phyloP scores from a whole-genome alignment of 352 stramenopile species.

The Globisporangium iwayamae region DNA sequence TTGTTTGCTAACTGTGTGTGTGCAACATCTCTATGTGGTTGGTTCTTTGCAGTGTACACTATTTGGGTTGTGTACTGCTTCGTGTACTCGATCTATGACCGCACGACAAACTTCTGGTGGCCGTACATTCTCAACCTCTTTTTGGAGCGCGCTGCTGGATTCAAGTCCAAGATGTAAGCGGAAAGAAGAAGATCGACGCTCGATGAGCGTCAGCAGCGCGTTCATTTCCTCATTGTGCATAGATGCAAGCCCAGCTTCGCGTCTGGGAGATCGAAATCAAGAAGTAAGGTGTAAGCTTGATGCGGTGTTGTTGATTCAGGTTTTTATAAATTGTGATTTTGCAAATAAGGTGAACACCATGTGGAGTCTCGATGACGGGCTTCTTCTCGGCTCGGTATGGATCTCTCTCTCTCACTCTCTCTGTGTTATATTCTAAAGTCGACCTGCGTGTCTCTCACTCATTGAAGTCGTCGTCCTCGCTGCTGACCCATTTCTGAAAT shows the following conservation, averaged over 20 bases:
- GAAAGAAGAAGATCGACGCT: background rate
- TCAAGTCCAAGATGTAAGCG: slow-evolving; percentile 32
- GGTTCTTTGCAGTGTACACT: slow-evolving; percentile 54
- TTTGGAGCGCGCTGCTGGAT: slow-evolving; percentile 43
- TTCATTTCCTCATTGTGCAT: background rate
- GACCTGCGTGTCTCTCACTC: background rate
- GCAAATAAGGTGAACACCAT: background rate
- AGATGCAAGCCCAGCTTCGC: background rate
- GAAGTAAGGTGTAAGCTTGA: background rate
- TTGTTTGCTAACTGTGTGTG: background rate
- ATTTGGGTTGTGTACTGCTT: slow-evolving; percentile 82
- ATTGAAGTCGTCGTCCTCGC: slow-evolving; percentile 39
- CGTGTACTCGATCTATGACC: slow-evolving; percentile 79
- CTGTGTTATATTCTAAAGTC: background rate
- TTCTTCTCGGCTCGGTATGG: slow-evolving; percentile 6
- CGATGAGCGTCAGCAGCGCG: background rate
- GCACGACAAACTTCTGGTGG: slow-evolving; percentile 84
- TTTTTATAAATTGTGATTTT: slow-evolving; percentile 6
- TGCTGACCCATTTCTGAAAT: slow-evolving; percentile 84
- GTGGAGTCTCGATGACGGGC: background rate
- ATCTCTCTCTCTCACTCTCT: slow-evolving; percentile 6
- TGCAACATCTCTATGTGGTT: background rate
- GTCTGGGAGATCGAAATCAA: background rate
- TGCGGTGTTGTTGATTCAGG: background rate
- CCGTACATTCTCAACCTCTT: slow-evolving; percentile 83